Conservation (phyloP, 2,329 filamentous ascomycete species). For the Stromatinia cepivora region DNA sequence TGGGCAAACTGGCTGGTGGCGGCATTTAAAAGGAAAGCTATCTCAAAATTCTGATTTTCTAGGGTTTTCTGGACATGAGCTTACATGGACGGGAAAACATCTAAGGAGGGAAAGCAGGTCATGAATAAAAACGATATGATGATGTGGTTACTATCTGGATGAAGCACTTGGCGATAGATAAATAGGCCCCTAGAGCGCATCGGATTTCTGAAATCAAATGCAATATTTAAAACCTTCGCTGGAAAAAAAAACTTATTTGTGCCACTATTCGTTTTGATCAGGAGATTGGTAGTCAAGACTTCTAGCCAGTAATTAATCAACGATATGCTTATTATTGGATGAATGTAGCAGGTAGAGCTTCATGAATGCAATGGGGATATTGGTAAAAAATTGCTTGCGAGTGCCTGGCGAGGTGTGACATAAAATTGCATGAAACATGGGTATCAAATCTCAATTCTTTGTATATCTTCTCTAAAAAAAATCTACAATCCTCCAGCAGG, state of each 20-base stretch:
- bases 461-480: constrained; percentile 2
- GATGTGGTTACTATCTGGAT: not conserved
- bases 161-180: not conserved
- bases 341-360: not conserved
- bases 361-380: not conserved
- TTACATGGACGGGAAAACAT: not conserved
- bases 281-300: not conserved
- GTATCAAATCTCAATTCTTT: constrained; percentile 22
- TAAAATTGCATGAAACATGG: not conserved
- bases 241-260: too few relatives aligned
- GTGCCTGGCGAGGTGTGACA: not conserved
- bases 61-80: too few relatives aligned
- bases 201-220: not conserved
- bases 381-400: not conserved
- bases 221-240: not conserved
- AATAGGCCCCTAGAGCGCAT: not conserved
- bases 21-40: too few relatives aligned
- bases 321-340: not conserved
- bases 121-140: not conserved
- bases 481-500: constrained; percentile 47
- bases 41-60: too few relatives aligned
- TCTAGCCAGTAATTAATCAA: not conserved
- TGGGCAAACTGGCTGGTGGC: too few relatives aligned
- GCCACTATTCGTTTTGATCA: not conserved
- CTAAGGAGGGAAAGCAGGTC: too few relatives aligned